Conservation (phyloP, 2,329 filamentous ascomycete genomes). For the Apiospora rasikravindrae region DNA sequence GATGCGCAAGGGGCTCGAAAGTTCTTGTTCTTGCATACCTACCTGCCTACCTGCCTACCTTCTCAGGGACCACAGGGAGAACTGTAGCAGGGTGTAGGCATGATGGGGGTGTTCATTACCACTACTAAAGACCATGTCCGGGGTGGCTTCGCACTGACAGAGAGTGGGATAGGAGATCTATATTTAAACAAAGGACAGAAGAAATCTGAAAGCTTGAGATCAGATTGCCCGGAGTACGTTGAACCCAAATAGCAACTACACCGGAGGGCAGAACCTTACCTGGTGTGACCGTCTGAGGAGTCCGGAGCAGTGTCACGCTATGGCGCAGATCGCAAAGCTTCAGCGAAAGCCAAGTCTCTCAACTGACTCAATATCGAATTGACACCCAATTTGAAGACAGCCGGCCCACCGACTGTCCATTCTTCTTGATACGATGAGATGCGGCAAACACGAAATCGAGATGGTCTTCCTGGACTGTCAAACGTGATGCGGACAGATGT, state of each 20-base stretch:
- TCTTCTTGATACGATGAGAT: neutral
- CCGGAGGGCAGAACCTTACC: neutral
- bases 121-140: neutral
- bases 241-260: neutral
- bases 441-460: neutral
- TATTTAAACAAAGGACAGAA: neutral
- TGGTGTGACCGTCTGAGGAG: neutral
- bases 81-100: neutral
- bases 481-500: neutral
- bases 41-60: neutral
- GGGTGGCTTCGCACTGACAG: neutral
- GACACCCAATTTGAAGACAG: neutral
- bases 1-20: neutral
- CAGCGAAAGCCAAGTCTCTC: neutral
- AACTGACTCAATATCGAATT: neutral
- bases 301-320: slow-evolving; percentile 8
- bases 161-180: neutral
- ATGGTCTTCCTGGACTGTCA: neutral
- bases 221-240: neutral
- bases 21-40: neutral
- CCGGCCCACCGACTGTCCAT: neutral
- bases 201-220: neutral
- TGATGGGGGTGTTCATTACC: neutral
- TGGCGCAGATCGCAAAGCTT: slow-evolving; percentile 3
- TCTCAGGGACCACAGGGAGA: neutral